Evolutionary conservation across 345 rosid genomes (phyloP).

Genomic region (Eucalyptus microcorys): DNA sequence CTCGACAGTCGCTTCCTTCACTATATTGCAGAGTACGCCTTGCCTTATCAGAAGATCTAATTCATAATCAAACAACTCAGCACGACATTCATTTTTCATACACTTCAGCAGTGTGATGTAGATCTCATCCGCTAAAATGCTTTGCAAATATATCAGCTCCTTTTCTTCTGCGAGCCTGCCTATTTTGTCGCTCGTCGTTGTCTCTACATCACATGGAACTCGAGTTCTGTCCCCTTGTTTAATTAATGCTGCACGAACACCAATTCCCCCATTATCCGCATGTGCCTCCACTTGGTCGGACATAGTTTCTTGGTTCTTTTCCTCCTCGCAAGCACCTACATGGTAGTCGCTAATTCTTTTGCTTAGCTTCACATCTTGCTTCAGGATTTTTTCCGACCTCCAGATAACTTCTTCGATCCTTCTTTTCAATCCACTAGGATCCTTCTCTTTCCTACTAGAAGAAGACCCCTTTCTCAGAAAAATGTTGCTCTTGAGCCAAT

Average conservation of each 20-base stretch:
- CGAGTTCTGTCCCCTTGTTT: not conserved
- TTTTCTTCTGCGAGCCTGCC: constrained; percentile 15
- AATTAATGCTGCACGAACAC: not conserved
- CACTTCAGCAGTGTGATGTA: constrained; percentile 23
- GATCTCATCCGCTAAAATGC: constrained; percentile 19
- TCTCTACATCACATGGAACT: not conserved
- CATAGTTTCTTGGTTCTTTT: not conserved
- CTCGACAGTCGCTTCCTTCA: constrained; percentile 2
- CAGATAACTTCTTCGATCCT: constrained; percentile 23
- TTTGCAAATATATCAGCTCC: constrained; percentile 19
- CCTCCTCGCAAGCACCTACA: not conserved
- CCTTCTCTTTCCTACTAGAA: constrained; percentile 10
- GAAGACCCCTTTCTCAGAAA: not conserved
- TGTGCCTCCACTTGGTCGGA: not conserved
- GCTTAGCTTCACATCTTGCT: constrained; percentile 8
- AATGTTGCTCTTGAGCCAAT: constrained; percentile 3
- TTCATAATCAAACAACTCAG: not conserved
- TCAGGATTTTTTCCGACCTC: constrained; percentile 24
- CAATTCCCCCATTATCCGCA: not conserved
- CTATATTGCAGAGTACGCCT: not conserved
- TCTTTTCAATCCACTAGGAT: constrained; percentile 5
- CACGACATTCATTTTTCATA: not conserved
- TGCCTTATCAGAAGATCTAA: constrained; percentile 7
- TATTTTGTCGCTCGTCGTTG: not conserved
- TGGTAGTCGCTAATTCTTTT: not conserved